Percentiles rank a stretch among this genome's conserved stretches.
Conservation (phyloP, 2,329 filamentous ascomycete genomes). For the Alternaria sp. region DNA sequence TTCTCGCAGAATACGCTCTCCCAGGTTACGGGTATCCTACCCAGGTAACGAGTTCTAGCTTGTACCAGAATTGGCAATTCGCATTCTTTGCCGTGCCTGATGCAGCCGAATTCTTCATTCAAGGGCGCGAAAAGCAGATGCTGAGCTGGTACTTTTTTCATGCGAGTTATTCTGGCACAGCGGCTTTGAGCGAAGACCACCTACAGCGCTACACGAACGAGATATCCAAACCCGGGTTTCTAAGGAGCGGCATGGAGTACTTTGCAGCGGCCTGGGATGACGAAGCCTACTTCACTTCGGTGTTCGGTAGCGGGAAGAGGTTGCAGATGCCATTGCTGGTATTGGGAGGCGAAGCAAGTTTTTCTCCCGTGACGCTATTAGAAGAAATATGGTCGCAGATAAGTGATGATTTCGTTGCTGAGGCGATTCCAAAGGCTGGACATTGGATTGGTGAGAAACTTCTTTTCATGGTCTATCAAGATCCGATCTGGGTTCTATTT, state of each 20-base stretch:
- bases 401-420: not conserved
- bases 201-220: constrained; percentile 52
- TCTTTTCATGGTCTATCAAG: not conserved
- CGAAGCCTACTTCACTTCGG: not conserved
- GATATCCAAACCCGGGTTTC: constrained; percentile 43
- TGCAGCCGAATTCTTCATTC: constrained; percentile 58
- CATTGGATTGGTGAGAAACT: not conserved
- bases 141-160: constrained; percentile 60
- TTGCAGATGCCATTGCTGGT: not conserved
- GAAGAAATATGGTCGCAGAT: not conserved
- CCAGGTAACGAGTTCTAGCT: constrained; percentile 46
- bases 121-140: constrained; percentile 55
- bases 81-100: constrained; percentile 60
- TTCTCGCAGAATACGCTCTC: not conserved
- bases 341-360: not conserved
- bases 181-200: constrained; percentile 52
- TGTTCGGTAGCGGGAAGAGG: not conserved
- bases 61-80: constrained; percentile 49
- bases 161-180: constrained; percentile 53
- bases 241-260: constrained; percentile 54
- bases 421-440: not conserved
- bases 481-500: not conserved
- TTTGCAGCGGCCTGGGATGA: constrained; percentile 32
- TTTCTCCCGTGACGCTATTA: not conserved
- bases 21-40: not conserved